phyloP scores from a whole-genome alignment of 345 rosid genomes.

The Gossypium herbaceum region DNA sequence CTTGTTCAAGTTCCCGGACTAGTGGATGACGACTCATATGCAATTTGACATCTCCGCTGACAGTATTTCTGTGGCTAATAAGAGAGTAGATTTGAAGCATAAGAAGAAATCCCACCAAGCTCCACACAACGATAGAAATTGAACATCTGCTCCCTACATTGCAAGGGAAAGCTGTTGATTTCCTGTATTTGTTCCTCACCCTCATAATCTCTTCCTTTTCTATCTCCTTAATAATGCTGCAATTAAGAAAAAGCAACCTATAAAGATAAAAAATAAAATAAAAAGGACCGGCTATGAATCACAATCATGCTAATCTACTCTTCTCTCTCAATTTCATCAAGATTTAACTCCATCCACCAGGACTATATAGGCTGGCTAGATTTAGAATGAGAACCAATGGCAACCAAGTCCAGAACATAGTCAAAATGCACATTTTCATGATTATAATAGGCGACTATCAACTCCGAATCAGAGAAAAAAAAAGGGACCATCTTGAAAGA shows the following conservation, averaged over 20 bases:
- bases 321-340: slow-evolving; percentile 4
- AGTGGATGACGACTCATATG: slow-evolving; percentile 36
- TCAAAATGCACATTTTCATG: slow-evolving; percentile 13
- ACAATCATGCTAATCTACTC: slow-evolving; percentile 21
- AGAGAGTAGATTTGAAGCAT: slow-evolving; percentile 54
- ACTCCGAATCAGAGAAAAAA: not conserved
- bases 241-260: slow-evolving; percentile 45
- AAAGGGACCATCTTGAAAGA: not conserved
- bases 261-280: slow-evolving; percentile 31
- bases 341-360: not conserved
- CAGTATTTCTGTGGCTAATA: slow-evolving; percentile 31
- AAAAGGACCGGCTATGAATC: slow-evolving; percentile 27
- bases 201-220: slow-evolving; percentile 56
- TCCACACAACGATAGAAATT: slow-evolving; percentile 51
- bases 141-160: slow-evolving; percentile 79
- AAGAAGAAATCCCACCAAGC: slow-evolving; percentile 64
- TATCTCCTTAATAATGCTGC: slow-evolving; percentile 60
- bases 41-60: slow-evolving; percentile 33
- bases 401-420: slow-evolving; percentile 8
- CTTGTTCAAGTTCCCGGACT: slow-evolving; percentile 61
- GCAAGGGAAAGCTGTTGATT: slow-evolving; percentile 62
- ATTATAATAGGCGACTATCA: slow-evolving; percentile 8
- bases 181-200: slow-evolving; percentile 76
- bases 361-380: not conserved
- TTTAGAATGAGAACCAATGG: not conserved